Conservation (phyloP, 441 rosid genomes). For the Populus tomentosa region DNA sequence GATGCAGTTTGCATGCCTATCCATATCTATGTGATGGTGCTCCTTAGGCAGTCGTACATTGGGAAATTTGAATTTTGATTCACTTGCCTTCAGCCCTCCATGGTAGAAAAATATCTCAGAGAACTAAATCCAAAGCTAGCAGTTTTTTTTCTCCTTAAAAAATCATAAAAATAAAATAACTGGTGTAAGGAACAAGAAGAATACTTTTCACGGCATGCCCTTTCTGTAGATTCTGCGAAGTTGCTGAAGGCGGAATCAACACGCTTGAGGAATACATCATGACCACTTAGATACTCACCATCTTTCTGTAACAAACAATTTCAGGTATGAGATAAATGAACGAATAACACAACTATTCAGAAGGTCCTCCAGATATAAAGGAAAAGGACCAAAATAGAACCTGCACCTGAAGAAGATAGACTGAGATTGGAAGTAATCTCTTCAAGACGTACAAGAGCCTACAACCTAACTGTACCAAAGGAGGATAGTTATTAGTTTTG, state of each 20-base stretch:
- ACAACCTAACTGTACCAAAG: conserved; percentile 58
- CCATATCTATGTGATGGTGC: neutral
- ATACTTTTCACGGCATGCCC: conserved; percentile 80
- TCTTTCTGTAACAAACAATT: conserved; percentile 63
- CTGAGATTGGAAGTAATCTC: conserved; percentile 89
- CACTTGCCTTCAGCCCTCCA: neutral
- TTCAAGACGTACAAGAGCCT: conserved; percentile 83
- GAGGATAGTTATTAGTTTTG: conserved; percentile 18
- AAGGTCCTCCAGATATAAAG: conserved; percentile 7
- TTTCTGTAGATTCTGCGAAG: conserved; percentile 86
- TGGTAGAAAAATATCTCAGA: neutral
- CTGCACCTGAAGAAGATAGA: conserved; percentile 84
- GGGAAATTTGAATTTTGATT: neutral
- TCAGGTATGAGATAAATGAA: conserved; percentile 3
- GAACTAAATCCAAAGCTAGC: neutral
- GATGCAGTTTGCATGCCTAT: neutral
- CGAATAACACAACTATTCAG: conserved; percentile 5
- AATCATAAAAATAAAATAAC: neutral
- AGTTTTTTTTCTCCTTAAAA: neutral
- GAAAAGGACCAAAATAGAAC: conserved; percentile 5
- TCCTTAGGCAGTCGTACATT: neutral
- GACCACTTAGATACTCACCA: conserved; percentile 86
- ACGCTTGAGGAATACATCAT: conserved; percentile 87
- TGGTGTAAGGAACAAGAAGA: conserved; percentile 11
- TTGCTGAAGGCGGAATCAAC: conserved; percentile 88